Conservation (phyloP, 352 stramenopile genomes). For the Pythium sukuiense region DNA sequence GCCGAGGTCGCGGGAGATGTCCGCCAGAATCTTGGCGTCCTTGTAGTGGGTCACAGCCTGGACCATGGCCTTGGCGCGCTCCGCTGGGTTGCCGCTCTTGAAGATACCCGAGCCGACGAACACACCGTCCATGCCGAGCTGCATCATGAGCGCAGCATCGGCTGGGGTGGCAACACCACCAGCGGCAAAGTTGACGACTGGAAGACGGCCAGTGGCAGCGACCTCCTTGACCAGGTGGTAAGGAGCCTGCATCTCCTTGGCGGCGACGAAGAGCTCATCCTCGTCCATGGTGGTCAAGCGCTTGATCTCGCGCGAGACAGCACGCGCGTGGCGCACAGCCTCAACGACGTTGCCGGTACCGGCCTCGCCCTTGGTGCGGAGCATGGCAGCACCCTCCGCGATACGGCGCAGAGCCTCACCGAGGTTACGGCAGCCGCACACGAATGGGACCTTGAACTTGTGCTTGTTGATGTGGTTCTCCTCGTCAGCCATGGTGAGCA, state of each 20-base stretch:
- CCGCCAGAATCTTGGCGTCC: constrained; percentile 96
- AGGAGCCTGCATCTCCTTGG: constrained; percentile 95
- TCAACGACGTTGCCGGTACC: constrained; percentile 98
- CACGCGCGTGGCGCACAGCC: constrained; percentile 94
- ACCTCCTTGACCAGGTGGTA: constrained; percentile 94
- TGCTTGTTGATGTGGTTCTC: constrained; percentile 97
- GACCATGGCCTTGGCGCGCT: constrained; percentile 96
- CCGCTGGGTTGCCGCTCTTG: constrained; percentile 94
- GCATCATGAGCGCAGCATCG: constrained; percentile 99
- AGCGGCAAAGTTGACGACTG: constrained; percentile 98
- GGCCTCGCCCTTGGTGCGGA: constrained; percentile 98
- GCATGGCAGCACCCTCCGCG: constrained; percentile 96
- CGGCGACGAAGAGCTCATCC: constrained; percentile 96
- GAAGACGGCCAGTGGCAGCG: constrained; percentile 88
- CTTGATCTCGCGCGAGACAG: constrained; percentile 92
- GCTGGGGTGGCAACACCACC: constrained; percentile 97
- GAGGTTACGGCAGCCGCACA: constrained; percentile 98
- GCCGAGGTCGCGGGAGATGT: constrained; percentile 95
- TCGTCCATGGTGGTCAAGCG: constrained; percentile 93
- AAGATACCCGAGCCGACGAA: constrained; percentile 99
- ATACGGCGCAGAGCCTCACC: constrained; percentile 95
- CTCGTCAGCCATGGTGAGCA: constrained; percentile 98
- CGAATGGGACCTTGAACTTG: constrained; percentile 98
- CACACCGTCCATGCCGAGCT: constrained; percentile 98
- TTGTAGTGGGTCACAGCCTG: constrained; percentile 97